Conservation (phyloP, 306 rosid species). For the Amphicarpaea edgeworthii region DNA sequence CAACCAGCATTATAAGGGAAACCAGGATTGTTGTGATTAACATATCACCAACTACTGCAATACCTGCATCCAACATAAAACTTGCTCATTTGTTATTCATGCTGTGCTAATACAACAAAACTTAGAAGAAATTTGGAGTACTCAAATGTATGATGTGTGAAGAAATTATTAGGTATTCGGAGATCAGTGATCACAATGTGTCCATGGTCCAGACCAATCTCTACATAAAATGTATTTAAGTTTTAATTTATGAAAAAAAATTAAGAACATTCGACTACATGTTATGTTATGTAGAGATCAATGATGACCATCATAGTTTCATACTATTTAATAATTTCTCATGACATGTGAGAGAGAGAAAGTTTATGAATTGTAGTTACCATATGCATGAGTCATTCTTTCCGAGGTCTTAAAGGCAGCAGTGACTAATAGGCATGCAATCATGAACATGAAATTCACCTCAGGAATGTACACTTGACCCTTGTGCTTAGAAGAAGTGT, state of each 20-base stretch:
- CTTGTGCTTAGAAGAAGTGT: conserved; percentile 64
- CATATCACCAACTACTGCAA: not conserved
- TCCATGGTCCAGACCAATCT: no score
- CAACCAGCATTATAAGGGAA: not conserved
- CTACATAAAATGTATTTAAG: no score
- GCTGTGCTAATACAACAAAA: not conserved
- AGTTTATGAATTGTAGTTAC: not conserved
- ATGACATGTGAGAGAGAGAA: not conserved
- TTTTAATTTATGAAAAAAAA: no score
- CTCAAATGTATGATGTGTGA: not conserved
- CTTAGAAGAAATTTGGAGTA: not conserved
- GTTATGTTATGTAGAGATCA: no score
- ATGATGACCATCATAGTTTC: no score
- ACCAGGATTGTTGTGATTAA: not conserved
- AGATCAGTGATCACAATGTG: no score
- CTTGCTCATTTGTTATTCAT: not conserved
- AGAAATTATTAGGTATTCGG: no score
- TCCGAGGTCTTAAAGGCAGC: not conserved
- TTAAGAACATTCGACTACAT: no score
- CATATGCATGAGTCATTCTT: not conserved
- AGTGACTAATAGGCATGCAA: conserved; percentile 7
- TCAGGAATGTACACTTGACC: conserved; percentile 86
- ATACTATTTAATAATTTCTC: no score
- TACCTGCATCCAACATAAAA: not conserved
- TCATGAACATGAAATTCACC: conserved; percentile 67